These are phyloP conservation scores for Populus euphratica DNA, from an alignment of 345 rosid species.

Conservation along the genomic window DNA sequence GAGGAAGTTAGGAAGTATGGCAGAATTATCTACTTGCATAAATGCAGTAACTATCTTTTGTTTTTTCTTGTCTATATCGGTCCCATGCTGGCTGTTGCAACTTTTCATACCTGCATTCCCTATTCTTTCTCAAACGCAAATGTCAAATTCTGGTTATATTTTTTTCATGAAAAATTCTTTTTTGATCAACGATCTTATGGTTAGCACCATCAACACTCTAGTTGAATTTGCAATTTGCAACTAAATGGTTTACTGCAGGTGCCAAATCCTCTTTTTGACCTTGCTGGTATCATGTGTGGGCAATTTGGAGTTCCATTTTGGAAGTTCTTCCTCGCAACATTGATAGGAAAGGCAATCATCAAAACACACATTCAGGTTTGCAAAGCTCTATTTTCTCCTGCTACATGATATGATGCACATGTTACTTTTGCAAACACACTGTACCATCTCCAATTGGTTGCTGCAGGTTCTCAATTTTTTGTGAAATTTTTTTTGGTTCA, in stretches of 20 bases:
- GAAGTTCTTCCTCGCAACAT: constrained; percentile 79
- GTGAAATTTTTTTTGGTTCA: background rate
- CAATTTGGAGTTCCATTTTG: constrained; percentile 89
- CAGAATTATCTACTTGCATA: background rate
- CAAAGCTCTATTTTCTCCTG: background rate
- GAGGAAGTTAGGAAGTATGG: background rate
- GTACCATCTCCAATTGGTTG: background rate
- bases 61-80: background rate
- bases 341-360: constrained; percentile 89
- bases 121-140: background rate
- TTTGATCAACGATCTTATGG: background rate
- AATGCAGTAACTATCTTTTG: no score
- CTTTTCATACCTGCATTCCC: background rate
- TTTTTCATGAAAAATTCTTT: background rate
- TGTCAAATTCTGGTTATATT: background rate
- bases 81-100: background rate
- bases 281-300: constrained; percentile 99
- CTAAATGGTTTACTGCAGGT: constrained; percentile 41
- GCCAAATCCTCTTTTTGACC: constrained; percentile 97
- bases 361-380: constrained; percentile 96
- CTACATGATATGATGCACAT: background rate
- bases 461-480: background rate
- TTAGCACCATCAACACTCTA: background rate
- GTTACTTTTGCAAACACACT: background rate
- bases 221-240: constrained; percentile 1